Evolutionary conservation across 306 rosid genomes (phyloP), one percentile per base, ranked within the genome.

Genomic region (Dryas drummondii): DNA sequence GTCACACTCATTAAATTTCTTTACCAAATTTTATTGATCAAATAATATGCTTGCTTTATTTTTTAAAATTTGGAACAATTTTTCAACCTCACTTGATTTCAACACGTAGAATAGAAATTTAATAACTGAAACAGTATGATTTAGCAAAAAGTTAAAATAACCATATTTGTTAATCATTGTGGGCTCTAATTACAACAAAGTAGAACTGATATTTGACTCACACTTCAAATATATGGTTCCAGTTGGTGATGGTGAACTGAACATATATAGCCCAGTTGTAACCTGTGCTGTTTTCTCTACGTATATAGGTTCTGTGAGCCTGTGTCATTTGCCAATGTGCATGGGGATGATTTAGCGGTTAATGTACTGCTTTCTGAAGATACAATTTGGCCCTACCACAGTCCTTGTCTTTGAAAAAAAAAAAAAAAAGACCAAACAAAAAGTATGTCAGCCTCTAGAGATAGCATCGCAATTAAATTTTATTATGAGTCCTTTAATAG

Each of bases 141-240:
- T 56, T 19, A 45, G 55, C 44, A 7, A 72, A 71, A 41, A 41
- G 52, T 52, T 55, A 49, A 22, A 22, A 22, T 57, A 10, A 44
- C 65, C 16, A 55, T 15, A 49, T 41, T 6, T 70, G 45, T n/a
- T 70, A 70, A 53, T 53, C 62, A 70, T 55, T 2, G 75, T 71
- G 56, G 48, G 45, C 37, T 59, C 76, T 27, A 37, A 40, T 41
- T 13, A 27, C 76, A 57, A 57, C 46, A 72, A 57, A 72, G 47
- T 5, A 45, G 7, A 57, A 46, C 10, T 47, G 46, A 72, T 56
- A 0, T 72, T 11, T 19, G 63, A 49, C 52, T 50, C 74, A 40
- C 62, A 16, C 15, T 16, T n/a, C 32, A 17, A 7, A 52, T n/a
- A 11, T 3, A 12, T 22, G 41, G 22, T 22, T 22, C 22, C 22